Evolutionary conservation across 441 rosid species (phyloP).

Genomic region (Erodium texanum): DNA sequence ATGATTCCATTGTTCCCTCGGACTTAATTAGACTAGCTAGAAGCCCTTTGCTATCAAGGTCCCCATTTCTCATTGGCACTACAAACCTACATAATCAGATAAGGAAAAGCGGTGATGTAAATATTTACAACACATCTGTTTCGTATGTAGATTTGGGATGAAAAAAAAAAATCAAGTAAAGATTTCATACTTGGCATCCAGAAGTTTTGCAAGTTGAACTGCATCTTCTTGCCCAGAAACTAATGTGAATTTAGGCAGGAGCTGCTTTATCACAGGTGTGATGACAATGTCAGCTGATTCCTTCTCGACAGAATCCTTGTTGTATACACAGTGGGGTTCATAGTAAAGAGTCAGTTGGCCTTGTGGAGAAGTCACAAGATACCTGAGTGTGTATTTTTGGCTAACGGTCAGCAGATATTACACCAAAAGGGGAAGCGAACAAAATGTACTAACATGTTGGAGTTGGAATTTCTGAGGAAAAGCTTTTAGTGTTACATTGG

Average conservation of each 20-base stretch:
- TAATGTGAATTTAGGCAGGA: constrained; percentile 71
- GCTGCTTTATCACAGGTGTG: constrained; percentile 85
- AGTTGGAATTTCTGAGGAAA: not conserved
- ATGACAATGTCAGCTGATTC: constrained; percentile 72
- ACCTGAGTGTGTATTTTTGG: constrained; percentile 32
- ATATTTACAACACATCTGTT: not conserved
- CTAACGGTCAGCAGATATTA: not conserved
- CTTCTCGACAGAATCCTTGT: constrained; percentile 41
- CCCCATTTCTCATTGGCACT: constrained; percentile 80
- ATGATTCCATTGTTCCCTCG: constrained; percentile 73
- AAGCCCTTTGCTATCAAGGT: constrained; percentile 64
- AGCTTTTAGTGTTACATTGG: constrained; percentile 9
- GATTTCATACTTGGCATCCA: constrained; percentile 52
- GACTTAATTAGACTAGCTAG: constrained; percentile 43
- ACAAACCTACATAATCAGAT: constrained; percentile 38
- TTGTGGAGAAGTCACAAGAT: constrained; percentile 44
- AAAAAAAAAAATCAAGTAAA: not conserved
- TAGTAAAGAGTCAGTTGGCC: constrained; percentile 63
- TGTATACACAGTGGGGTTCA: constrained; percentile 78
- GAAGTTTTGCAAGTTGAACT: constrained; percentile 61
- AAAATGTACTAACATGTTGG: not conserved
- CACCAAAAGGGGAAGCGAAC: not conserved
- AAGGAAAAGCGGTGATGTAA: constrained; percentile 3
- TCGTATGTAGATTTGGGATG: not conserved
- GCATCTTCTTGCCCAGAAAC: constrained; percentile 97